A percentile compares a stretch with the other conserved stretches of the same genome.
These are phyloP conservation scores for Lipomyces yarrowii DNA, from an alignment of 1,139 yeast species.

Conservation along the genomic window DNA sequence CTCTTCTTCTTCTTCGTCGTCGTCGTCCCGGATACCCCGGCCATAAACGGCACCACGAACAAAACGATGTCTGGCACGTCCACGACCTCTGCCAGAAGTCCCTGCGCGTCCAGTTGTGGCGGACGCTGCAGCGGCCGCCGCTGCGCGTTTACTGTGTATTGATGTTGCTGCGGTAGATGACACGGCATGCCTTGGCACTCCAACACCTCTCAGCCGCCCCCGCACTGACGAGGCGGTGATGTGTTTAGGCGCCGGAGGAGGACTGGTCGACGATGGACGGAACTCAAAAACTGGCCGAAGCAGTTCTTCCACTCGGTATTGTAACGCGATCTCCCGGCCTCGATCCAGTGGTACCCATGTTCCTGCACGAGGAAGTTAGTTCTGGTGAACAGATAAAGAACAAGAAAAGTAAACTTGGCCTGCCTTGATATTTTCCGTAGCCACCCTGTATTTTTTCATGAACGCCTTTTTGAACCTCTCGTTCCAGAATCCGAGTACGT, in stretches of 20 bases:
- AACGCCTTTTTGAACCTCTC: slow-evolving; percentile 81
- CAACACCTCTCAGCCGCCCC: slow-evolving; percentile 15
- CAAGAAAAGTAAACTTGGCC: not conserved
- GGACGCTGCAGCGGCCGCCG: slow-evolving; percentile 36
- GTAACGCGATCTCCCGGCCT: slow-evolving; percentile 60
- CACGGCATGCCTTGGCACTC: slow-evolving; percentile 19
- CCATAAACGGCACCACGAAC: not conserved
- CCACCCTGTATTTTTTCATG: slow-evolving; percentile 98
- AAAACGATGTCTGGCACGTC: slow-evolving; percentile 5
- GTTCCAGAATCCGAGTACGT: slow-evolving; percentile 86
- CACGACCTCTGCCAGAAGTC: slow-evolving; percentile 26
- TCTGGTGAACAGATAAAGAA: not conserved
- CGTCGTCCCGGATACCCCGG: slow-evolving; percentile 5
- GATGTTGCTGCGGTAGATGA: slow-evolving; percentile 22
- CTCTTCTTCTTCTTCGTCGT: slow-evolving; percentile 13
- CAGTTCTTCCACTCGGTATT: slow-evolving; percentile 69
- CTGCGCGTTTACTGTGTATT: slow-evolving; percentile 34
- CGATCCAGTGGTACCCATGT: slow-evolving; percentile 89
- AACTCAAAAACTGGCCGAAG: slow-evolving; percentile 66
- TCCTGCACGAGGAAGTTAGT: slow-evolving; percentile 8
- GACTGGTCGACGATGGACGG: slow-evolving; percentile 40
- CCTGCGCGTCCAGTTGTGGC: slow-evolving; percentile 25
- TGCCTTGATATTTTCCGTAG: slow-evolving; percentile 92
- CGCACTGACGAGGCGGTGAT: slow-evolving; percentile 30
- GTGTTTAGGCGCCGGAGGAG: slow-evolving; percentile 45